Percentiles rank a stretch among this genome's conserved stretches.
Evolutionary conservation across 441 rosid species (phyloP).

Genomic region (Capsella rubella): DNA sequence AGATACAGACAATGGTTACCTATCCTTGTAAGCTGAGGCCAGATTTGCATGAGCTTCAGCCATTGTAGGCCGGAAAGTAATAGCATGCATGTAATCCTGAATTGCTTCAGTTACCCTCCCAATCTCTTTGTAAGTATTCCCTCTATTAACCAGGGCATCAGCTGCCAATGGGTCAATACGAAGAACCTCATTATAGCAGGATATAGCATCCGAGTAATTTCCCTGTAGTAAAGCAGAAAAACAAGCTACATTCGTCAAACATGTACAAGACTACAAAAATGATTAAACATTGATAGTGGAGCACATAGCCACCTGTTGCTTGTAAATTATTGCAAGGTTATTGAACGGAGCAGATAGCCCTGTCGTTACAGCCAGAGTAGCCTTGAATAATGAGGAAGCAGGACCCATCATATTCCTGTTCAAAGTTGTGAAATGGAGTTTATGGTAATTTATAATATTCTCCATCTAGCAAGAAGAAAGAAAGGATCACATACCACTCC

Average conservation of each 20-base stretch:
- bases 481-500: constrained; percentile 79
- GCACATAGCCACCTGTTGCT: constrained; percentile 79
- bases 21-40: constrained; percentile 99
- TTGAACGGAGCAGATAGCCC: constrained; percentile 99
- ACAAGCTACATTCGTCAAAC: constrained; percentile 12
- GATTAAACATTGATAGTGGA: constrained; percentile 15
- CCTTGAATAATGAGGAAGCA: constrained; percentile 92
- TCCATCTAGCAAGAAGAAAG: constrained; percentile 13
- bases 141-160: constrained; percentile 98
- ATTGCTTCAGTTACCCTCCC: constrained; percentile 98
- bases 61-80: constrained; percentile 85
- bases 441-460: background rate
- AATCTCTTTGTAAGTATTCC: constrained; percentile 95
- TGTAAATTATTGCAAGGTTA: constrained; percentile 95
- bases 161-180: constrained; percentile 98
- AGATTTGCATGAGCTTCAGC: constrained; percentile 99
- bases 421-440: constrained; percentile 26
- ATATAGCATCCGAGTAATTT: constrained; percentile 93
- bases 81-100: constrained; percentile 91
- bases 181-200: constrained; percentile 98
- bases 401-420: constrained; percentile 83
- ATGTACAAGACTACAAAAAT: background rate
- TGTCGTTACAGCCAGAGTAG: constrained; percentile 88
- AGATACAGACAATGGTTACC: constrained; percentile 52
- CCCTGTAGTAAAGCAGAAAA: constrained; percentile 60